Base-by-base conservation (phyloP, 176 grass and related monocot species). In the Oryza officinalis region DNA sequence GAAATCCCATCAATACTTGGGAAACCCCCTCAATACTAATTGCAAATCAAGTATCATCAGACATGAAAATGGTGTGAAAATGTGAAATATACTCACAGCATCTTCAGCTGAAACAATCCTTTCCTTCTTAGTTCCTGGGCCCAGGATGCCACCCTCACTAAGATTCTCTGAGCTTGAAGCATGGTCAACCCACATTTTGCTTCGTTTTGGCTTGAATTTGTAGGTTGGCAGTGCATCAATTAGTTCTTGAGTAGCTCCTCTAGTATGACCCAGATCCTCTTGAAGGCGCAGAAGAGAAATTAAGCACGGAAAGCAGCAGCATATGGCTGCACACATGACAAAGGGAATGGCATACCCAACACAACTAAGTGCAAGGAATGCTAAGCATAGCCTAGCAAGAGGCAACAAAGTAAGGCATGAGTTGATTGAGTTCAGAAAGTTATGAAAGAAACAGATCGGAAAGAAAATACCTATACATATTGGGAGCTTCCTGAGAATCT, bases 341-440 rank as follows among this genome's bases (percentile, higher is more conserved):
- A 99, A 99, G 8, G 97, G 97, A 89, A 99, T 81, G 26, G 97
- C 97, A 89, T 99, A 99, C 20, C 97, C 97, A 27, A 92, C 91
- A 90, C 97, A 99, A 82, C 93, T 89, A 60, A 99, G 92, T 31
- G 91, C 87, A 78, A 99, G 97, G 85, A 99, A 96, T 61, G 89
- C 89, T 87, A 99, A 86, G 65, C 93, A 99, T 78, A 99, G 79
- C 97, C 97, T 99, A 83, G 27, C 20, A 69, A 88, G 41, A 74
- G 22, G 31, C 35, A 83, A 25, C 40, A 54, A 87, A 71, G 63
- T 87, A 76, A 84, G 17, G 65, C 75, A 41, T n/a, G 5, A 40
- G 14, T 69, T 84, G 65, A 69, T 31, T n/a, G 5, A 40, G 20
- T 69, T 84, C 7, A 81, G 71, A 22, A 79, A 76, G n/a, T 15